Percentiles rank a stretch among this genome's conserved stretches.
phyloP scores from a whole-genome alignment of 495 filamentous ascomycete genomes.

The Elaphomyces granulatus region DNA sequence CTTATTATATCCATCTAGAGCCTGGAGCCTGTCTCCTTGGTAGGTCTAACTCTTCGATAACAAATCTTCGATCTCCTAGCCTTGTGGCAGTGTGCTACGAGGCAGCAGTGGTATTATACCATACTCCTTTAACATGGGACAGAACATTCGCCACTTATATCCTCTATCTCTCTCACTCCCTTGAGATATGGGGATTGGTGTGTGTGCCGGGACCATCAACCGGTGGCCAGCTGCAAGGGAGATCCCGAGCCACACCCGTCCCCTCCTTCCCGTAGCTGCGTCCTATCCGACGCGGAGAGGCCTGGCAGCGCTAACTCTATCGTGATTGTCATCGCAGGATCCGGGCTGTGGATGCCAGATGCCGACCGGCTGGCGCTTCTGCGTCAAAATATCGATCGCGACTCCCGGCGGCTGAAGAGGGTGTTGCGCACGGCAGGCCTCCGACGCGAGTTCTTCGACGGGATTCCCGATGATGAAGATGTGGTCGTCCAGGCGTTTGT shows the following conservation, averaged over 20 bases:
- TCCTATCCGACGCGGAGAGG: too few species aligned
- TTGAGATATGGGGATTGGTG: too few species aligned
- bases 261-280: neutral
- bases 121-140: too few species aligned
- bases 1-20: constrained; percentile 60
- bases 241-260: neutral
- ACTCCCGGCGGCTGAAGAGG: constrained; percentile 48
- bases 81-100: too few species aligned
- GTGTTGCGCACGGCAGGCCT: constrained; percentile 45
- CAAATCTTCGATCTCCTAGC: too few species aligned
- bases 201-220: too few species aligned
- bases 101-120: too few species aligned
- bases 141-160: too few species aligned
- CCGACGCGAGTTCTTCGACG: constrained; percentile 47
- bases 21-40: constrained; percentile 47
- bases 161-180: too few species aligned
- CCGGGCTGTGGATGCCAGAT: constrained; percentile 68
- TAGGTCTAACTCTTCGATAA: constrained; percentile 21
- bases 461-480: constrained; percentile 38
- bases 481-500: constrained; percentile 55
- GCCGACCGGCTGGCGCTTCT: constrained; percentile 43
- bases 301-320: neutral
- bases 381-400: constrained; percentile 57
- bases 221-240: too few species aligned
- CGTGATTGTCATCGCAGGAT: constrained; percentile 29